Conservation (phyloP, 768 basidiomycete genomes). For the Hericium erinaceus region DNA sequence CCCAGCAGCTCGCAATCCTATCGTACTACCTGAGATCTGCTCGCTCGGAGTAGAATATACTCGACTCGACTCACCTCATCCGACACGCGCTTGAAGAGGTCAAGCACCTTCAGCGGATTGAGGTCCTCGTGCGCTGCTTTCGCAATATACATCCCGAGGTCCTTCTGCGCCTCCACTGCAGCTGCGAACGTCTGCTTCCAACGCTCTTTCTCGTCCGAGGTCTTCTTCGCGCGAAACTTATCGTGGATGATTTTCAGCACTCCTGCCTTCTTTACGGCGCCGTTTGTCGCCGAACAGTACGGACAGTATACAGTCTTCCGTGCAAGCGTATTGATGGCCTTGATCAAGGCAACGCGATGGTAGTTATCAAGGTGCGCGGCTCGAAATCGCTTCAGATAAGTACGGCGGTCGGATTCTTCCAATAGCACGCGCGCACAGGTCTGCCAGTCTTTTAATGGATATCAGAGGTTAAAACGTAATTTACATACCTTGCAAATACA, state of each 20-base stretch:
- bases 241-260: conserved; percentile 96
- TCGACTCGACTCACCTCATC: conserved; percentile 58
- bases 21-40: neutral
- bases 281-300: conserved; percentile 89
- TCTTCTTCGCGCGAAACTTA: conserved; percentile 92
- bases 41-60: neutral
- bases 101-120: conserved; percentile 88
- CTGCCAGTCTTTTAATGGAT: conserved; percentile 26
- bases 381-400: conserved; percentile 85
- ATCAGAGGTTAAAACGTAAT: neutral
- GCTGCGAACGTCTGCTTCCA: conserved; percentile 76
- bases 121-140: conserved; percentile 89
- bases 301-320: conserved; percentile 91
- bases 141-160: conserved; percentile 73
- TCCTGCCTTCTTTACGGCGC: conserved; percentile 92
- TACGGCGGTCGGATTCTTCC: conserved; percentile 76
- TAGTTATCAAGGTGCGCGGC: conserved; percentile 89
- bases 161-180: conserved; percentile 82
- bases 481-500: conserved; percentile 86
- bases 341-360: conserved; percentile 71
- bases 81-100: conserved; percentile 86
- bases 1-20: conserved; percentile 95
- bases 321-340: conserved; percentile 77
- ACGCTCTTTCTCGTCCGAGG: conserved; percentile 77
- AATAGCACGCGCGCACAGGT: conserved; percentile 90